Conservation (phyloP, 78 protist genomes). For the Dictyostelium citrinum region DNA sequence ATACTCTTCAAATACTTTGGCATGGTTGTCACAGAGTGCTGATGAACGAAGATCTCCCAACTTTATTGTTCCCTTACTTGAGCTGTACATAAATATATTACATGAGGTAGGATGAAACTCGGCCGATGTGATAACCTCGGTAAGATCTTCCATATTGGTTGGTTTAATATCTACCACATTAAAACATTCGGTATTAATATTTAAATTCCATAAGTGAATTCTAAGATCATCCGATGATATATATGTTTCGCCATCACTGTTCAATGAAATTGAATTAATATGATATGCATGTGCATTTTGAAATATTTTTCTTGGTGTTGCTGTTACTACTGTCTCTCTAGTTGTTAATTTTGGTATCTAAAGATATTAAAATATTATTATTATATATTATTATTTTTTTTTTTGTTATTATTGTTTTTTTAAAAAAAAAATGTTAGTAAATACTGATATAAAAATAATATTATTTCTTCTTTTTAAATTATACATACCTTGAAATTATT, state of each 20-base stretch:
- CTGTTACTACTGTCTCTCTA: slow-evolving; percentile 67
- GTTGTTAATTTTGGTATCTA: slow-evolving; percentile 68
- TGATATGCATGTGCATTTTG: slow-evolving; percentile 98
- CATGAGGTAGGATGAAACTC: slow-evolving; percentile 94
- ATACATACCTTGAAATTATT: slow-evolving; percentile 27
- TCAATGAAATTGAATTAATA: slow-evolving; percentile 95
- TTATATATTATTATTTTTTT: background rate
- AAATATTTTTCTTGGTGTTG: slow-evolving; percentile 86
- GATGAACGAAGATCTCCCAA: slow-evolving; percentile 89
- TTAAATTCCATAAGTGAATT: slow-evolving; percentile 97
- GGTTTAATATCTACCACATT: slow-evolving; percentile 98
- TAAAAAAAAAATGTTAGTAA: too few relatives aligned
- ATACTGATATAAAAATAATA: background rate
- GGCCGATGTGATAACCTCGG: slow-evolving; percentile 97
- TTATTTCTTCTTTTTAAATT: background rate
- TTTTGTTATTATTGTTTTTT: background rate
- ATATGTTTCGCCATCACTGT: slow-evolving; percentile 75
- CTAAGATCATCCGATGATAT: slow-evolving; percentile 96
- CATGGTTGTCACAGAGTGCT: slow-evolving; percentile 90
- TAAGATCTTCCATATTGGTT: slow-evolving; percentile 97
- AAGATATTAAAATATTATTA: background rate
- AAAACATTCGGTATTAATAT: slow-evolving; percentile 78
- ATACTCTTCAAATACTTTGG: slow-evolving; percentile 75
- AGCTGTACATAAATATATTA: slow-evolving; percentile 91
- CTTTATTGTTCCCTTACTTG: slow-evolving; percentile 83